Evolutionary conservation across 1,284 basidiomycete species (phyloP), one percentile per base, ranked within the genome.

Genomic region (Spongiforma sp.): DNA sequence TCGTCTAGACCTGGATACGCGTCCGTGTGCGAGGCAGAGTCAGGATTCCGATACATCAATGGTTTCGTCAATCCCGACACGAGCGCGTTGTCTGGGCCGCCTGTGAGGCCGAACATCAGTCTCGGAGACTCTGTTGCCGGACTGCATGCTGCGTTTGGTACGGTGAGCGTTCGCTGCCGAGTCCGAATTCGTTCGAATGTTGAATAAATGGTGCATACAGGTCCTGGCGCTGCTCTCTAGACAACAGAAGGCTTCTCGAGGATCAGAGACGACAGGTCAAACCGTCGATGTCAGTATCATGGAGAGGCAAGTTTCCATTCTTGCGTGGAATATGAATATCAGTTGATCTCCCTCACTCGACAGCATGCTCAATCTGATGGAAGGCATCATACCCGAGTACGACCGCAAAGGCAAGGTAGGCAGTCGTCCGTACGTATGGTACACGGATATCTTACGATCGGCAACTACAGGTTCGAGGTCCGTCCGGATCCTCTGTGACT

Each of bases 231-330:
- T 95, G 36, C 81, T 93, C 10, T 79, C 84, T 12, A 78, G 84
- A 54, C 82, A 82, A 57, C 78, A 79, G 56, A 80, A 80, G 62
- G 67, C 71, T 39, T 68, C 72, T 5, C 74, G 77, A 37, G 82
- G 81, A n/a, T n/a, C n/a, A 3, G 73, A 78, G 60, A 65, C 72
- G 12, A 79, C 77, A 0, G 87, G 89, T 9, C 83, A 83, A 63
- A 87, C 83, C 0, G 89, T 91, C n/a, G 89, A 91, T 69, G 89
- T 91, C 24, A 90, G 89, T 75, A 90, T 91, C 32, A 79, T 89
- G 68, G 89, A 90, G 72, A 90, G 89, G 89, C 83, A 62, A 50
- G 48, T 53, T 41, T n/a, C 30, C 14, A 24, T 56, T 36, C 26
- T 24, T 43, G 46, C n/a, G n/a, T 55, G 21, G 1, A 26, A 41